These are phyloP conservation scores for Alternaria arborescens DNA, from an alignment of 2,329 filamentous ascomycete species.

Conservation along the genomic window DNA sequence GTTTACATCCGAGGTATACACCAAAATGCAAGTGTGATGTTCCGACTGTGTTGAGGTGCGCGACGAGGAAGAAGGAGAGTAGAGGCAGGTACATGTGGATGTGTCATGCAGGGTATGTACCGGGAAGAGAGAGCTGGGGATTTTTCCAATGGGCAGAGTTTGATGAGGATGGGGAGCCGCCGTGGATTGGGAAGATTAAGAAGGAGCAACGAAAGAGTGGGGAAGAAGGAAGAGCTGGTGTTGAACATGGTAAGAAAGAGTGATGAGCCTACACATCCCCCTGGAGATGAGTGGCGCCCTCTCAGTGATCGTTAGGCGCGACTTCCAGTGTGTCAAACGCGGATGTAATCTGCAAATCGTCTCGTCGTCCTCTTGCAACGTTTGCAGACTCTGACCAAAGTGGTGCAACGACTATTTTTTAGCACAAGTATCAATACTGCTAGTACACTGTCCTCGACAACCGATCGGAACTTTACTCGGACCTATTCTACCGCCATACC, in stretches of 20 bases:
- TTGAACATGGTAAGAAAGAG: neutral
- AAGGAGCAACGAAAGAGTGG: neutral
- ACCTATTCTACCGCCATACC: neutral
- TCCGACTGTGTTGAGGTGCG: conserved; percentile 75
- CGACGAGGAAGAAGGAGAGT: conserved; percentile 79
- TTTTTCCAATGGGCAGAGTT: conserved; percentile 47
- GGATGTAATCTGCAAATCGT: neutral
- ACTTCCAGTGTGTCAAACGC: neutral
- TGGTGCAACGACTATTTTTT: neutral
- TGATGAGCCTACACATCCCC: neutral
- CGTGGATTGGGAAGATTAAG: conserved; percentile 57
- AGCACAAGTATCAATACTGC: neutral
- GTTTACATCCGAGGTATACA: conserved; percentile 78
- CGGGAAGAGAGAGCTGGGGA: conserved; percentile 63
- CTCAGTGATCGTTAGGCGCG: neutral
- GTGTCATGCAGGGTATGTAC: conserved; percentile 80
- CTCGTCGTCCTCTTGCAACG: neutral
- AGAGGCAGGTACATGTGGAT: conserved; percentile 91
- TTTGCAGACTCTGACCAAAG: neutral
- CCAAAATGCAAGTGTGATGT: conserved; percentile 80
- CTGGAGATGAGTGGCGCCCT: neutral
- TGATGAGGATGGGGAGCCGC: conserved; percentile 79
- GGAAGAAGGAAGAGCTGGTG: neutral
- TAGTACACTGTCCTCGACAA: neutral
- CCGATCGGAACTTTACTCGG: neutral